A percentile compares a stretch with the other conserved stretches of the same genome.
These are phyloP conservation scores for Phaeophleospora eucalypticola DNA, from an alignment of 2,329 filamentous ascomycete species.

Conservation along the genomic window DNA sequence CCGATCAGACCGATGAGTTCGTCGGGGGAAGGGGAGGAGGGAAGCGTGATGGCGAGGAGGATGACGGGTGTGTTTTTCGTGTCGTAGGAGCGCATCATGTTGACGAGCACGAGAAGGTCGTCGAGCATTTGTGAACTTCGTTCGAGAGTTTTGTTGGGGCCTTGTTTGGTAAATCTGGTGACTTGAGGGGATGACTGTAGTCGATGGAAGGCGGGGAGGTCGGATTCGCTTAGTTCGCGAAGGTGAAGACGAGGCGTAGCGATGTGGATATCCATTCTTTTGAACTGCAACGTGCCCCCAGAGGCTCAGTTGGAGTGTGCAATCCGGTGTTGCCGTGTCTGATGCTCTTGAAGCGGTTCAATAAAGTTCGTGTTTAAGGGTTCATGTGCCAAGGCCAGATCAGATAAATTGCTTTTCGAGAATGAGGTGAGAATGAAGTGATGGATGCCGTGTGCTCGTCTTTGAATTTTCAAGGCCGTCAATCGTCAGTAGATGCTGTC, in stretches of 20 bases:
- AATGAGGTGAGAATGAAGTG: too few species aligned
- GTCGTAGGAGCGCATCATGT: slow-evolving; percentile 6
- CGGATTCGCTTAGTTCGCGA: slow-evolving; percentile 11
- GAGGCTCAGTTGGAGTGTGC: too few species aligned
- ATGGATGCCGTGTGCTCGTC: too few species aligned
- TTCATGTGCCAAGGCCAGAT: too few species aligned
- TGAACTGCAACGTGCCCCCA: too few species aligned
- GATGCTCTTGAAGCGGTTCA: too few species aligned
- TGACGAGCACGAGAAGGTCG: slow-evolving; percentile 17
- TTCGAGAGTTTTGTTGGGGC: slow-evolving; percentile 10
- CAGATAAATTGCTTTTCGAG: too few species aligned
- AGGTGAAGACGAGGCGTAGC: slow-evolving; percentile 13
- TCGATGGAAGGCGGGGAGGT: slow-evolving; percentile 14
- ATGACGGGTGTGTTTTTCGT: slow-evolving; percentile 8
- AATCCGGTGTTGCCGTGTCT: too few species aligned
- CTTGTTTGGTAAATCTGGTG: slow-evolving; percentile 19
- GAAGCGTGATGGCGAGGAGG: slow-evolving; percentile 15
- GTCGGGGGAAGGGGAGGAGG: slow-evolving; percentile 6
- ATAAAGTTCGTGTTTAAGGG: too few species aligned
- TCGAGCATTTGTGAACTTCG: slow-evolving; percentile 18
- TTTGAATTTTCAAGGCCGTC: too few species aligned
- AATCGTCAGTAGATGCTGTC: too few species aligned
- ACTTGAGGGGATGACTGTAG: slow-evolving; percentile 17
- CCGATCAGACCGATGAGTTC: slow-evolving; percentile 16
- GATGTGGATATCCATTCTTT: slow-evolving; percentile 8